Percentiles rank a stretch among this genome's conserved stretches.
These are phyloP conservation scores for Candida loeiensis DNA, from an alignment of 805 yeast species.

Conservation along the genomic window DNA sequence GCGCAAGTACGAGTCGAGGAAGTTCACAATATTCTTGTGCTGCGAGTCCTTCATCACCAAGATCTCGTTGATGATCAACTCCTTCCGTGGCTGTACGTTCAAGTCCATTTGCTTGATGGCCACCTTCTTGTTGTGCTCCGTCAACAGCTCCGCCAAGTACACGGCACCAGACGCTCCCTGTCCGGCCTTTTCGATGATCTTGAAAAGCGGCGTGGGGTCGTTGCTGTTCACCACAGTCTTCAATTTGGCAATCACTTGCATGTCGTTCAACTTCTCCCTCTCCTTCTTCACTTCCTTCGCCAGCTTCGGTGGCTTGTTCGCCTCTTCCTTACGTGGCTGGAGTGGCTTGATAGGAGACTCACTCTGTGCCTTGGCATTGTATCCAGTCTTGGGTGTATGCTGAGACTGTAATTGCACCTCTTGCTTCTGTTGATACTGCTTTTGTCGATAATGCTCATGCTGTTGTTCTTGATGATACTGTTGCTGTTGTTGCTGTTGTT, in stretches of 20 bases:
- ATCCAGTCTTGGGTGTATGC: conserved; percentile 8
- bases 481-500: conserved; percentile 2
- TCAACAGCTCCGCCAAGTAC: conserved; percentile 70
- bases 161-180: conserved; percentile 99
- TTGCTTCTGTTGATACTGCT: neutral
- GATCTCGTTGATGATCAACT: conserved; percentile 91
- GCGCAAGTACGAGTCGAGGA: conserved; percentile 82
- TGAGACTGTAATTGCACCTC: conserved; percentile 3
- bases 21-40: conserved; percentile 93
- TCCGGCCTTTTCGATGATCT: conserved; percentile 81
- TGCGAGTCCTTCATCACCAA: conserved; percentile 94
- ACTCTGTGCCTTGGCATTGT: conserved; percentile 12
- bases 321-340: conserved; percentile 18
- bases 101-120: conserved; percentile 97
- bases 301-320: conserved; percentile 20
- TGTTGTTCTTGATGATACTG: conserved; percentile 1
- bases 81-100: conserved; percentile 88
- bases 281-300: conserved; percentile 41
- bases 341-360: conserved; percentile 26
- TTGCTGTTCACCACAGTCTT: conserved; percentile 75
- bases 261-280: conserved; percentile 63
- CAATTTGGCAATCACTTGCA: conserved; percentile 78
- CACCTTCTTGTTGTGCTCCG: conserved; percentile 60
- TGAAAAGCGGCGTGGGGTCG: conserved; percentile 83
- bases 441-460: neutral